Base-by-base conservation (phyloP, 2,329 filamentous ascomycete species). In the Teratosphaeria gauchensis region DNA sequence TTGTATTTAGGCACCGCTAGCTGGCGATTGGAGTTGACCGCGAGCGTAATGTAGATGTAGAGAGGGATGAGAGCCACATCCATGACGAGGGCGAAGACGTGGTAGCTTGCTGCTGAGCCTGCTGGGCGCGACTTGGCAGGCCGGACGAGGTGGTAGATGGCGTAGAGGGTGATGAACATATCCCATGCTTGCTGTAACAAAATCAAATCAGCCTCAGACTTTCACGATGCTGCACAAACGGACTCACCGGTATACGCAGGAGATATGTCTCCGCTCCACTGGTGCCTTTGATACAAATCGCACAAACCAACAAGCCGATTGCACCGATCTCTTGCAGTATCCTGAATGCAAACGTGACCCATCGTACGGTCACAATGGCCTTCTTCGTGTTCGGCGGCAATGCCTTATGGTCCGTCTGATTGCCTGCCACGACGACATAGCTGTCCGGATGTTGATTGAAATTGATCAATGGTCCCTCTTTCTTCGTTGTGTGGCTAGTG, bases 391-490 rank as follows among this genome's bases (percentile, higher is more conserved):
- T 82, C 19, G 80, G 78, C 68, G 83, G 85, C 83, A 96, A 86
- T 2, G 85, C 81, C 59, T 80, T 82, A 68, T 82, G 83, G 61
- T 82, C 78, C 57, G 78, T 79, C 57, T 81, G 82, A 61, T 83
- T 82, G 67, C 85, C 84, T 4, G 82, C 81, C 33, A 87, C 78
- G 56, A 88, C 80, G 64, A 82, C 76, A 67, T 88, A 88, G 63
- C 85, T 79, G 69, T 96, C 91, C 1, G 92, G 91, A 73, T 96
- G 92, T 59, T 83, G 82, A 73, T 95, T 94, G 78, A 96, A 88
- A 60, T 87, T 82, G 62, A 96, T 76, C 63, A 95, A 76, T 12
- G 90, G 91, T 0, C 90, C 91, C 56, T 88, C 80, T 52, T 80
- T 82, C 78, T 88, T 87, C 51, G 83, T 80, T 68, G 81, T 85